Evolutionary conservation across 169 alveolate genomes (phyloP).

Genomic region (Plasmodium fragile): DNA sequence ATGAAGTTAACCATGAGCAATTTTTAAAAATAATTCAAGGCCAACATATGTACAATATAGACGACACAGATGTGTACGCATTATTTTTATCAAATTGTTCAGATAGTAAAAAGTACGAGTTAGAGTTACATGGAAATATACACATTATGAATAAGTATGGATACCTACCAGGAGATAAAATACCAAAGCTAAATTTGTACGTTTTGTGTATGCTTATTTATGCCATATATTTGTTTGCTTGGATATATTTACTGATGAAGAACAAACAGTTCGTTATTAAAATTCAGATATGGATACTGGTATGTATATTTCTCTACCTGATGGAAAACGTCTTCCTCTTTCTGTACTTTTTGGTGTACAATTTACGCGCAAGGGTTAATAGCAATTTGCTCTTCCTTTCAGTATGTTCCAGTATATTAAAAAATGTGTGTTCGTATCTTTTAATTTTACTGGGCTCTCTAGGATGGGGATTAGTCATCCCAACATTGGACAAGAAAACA

Average conservation of each 20-base stretch:
- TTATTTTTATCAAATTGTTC: constrained; percentile 72
- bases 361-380: constrained; percentile 53
- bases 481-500: constrained; percentile 67
- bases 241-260: constrained; percentile 54
- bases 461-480: constrained; percentile 77
- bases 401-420: constrained; percentile 60
- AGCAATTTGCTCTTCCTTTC: constrained; percentile 53
- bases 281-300: constrained; percentile 74
- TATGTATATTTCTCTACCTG: constrained; percentile 57
- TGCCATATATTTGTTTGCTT: constrained; percentile 31
- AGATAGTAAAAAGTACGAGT: constrained; percentile 65
- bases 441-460: constrained; percentile 72
- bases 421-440: constrained; percentile 74
- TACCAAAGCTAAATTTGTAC: constrained; percentile 73
- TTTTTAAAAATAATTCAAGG: constrained; percentile 25
- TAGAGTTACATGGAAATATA: constrained; percentile 76
- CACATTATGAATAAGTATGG: constrained; percentile 75
- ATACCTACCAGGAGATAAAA: constrained; percentile 75
- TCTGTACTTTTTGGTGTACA: constrained; percentile 57
- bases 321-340: constrained; percentile 50
- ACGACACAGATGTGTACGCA: constrained; percentile 64
- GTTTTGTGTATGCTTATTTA: constrained; percentile 32
- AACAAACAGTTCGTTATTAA: constrained; percentile 53
- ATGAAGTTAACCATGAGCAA: constrained; percentile 38
- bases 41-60: constrained; percentile 20